Conservation (phyloP, 495 filamentous ascomycete genomes). For the Sporormia fimetaria region DNA sequence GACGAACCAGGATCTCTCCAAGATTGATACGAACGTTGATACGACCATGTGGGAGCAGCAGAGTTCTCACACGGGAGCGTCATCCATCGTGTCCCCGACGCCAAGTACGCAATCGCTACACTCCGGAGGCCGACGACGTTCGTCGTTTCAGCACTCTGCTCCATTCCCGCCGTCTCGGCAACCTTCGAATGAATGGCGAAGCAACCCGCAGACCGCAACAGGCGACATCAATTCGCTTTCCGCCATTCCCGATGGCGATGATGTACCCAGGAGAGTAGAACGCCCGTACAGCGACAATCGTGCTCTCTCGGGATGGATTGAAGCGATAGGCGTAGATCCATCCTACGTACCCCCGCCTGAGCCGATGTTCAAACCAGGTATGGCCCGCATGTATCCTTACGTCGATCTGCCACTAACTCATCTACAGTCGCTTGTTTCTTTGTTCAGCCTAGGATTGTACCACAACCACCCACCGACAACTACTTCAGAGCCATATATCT, state of each 20-base stretch:
- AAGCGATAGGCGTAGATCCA: conserved; percentile 79
- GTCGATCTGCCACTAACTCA: conserved; percentile 21
- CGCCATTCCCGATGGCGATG: conserved; percentile 22
- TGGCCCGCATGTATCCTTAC: conserved; percentile 25
- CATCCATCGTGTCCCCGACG: conserved; percentile 34
- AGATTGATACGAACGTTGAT: conserved; percentile 45
- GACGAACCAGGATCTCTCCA: conserved; percentile 49
- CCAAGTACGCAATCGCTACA: conserved; percentile 30
- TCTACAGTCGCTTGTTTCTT: conserved; percentile 76
- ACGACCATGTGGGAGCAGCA: conserved; percentile 46
- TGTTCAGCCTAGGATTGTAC: conserved; percentile 48
- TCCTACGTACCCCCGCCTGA: conserved; percentile 73
- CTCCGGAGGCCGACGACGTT: conserved; percentile 27
- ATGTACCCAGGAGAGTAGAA: conserved; percentile 44
- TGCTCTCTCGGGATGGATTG: conserved; percentile 67
- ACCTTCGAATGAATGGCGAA: conserved; percentile 42
- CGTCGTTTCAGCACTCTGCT: conserved; percentile 29
- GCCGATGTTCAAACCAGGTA: conserved; percentile 54
- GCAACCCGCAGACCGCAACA: conserved; percentile 42
- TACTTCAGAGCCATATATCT: conserved; percentile 84
- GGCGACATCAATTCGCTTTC: conserved; percentile 36
- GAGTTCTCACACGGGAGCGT: conserved; percentile 43
- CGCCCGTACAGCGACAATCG: conserved; percentile 33
- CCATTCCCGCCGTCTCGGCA: conserved; percentile 30
- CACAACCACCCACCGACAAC: conserved; percentile 44